Evolutionary conservation across 1,139 yeast genomes (phyloP).

Genomic region (Insectozyma bohioensis): DNA sequence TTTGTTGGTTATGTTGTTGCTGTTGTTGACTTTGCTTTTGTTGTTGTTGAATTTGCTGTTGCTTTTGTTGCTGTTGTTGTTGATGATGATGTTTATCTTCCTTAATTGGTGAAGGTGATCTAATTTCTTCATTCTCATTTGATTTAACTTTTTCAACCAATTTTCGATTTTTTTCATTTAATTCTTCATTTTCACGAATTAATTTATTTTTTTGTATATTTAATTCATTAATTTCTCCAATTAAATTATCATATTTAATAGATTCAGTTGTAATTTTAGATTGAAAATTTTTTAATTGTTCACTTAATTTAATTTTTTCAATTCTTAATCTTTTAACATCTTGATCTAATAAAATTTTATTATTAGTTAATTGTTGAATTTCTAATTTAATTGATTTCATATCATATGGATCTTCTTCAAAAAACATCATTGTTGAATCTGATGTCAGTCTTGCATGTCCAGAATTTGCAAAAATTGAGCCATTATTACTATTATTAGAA

Average conservation of each 20-base stretch:
- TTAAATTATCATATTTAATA: conserved; percentile 25
- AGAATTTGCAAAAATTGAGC: conserved; percentile 7
- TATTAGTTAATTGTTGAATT: conserved; percentile 37
- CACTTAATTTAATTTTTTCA: conserved; percentile 30
- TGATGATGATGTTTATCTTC: conserved; percentile 5
- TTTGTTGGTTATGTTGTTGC: background rate
- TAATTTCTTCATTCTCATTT: conserved; percentile 7
- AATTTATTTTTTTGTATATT: conserved; percentile 26
- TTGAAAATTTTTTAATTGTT: conserved; percentile 25
- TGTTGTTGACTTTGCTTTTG: conserved; percentile 15
- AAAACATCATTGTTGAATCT: conserved; percentile 27
- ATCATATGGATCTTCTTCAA: conserved; percentile 28
- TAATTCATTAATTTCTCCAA: conserved; percentile 30
- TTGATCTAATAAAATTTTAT: conserved; percentile 23
- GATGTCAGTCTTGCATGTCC: conserved; percentile 41
- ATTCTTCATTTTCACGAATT: conserved; percentile 23
- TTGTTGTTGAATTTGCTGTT: background rate
- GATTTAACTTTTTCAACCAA: conserved; percentile 9
- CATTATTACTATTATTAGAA: conserved; percentile 2
- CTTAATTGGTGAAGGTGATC: conserved; percentile 12
- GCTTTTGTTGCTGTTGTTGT: conserved; percentile 15
- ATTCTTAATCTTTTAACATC: conserved; percentile 31
- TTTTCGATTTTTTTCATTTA: conserved; percentile 26
- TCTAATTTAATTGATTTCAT: conserved; percentile 40
- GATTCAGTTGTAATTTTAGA: conserved; percentile 24